Base-by-base conservation (phyloP, 1,284 basidiomycete species). In the Erythrobasidium hasegawianum region DNA sequence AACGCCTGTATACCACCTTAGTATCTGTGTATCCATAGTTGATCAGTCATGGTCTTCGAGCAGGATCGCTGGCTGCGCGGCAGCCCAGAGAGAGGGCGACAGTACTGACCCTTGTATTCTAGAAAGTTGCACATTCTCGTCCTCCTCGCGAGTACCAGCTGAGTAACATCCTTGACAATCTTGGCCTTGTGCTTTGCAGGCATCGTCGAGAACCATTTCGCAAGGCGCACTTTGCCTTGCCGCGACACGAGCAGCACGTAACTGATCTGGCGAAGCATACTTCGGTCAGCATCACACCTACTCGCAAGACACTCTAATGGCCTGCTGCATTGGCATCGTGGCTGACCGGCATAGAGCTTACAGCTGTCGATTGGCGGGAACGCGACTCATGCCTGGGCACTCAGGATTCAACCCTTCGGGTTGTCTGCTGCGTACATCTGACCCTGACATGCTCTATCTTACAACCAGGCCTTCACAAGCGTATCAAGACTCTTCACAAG, bases 61-160 rank as follows among this genome's bases (percentile, higher is more conserved):
- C n/a, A n/a, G n/a, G n/a, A n/a, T n/a, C n/a, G n/a, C n/a, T n/a
- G n/a, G n/a, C n/a, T n/a, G n/a, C n/a, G n/a, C n/a, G n/a, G n/a
- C n/a, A n/a, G n/a, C n/a, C n/a, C n/a, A n/a, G n/a, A n/a, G n/a
- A n/a, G n/a, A 49, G 26, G 3, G 18, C 11, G 20, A 13, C 47
- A 11, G 20, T 22, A 39, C 82, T 64, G 71, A 91, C 94, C 94
- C 81, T 98, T 98, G 83, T 98, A 98, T 78, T 99, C 96, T 57
- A 99, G 80, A 76, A 99, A 93, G 80, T 99, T 99, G 79, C 95
- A 98, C 96, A 98, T 99, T 72, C 93, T 83, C 57, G 96, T 97
- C 71, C 96, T 84, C 52, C 96, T 85, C 50, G 93, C 93, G 24
- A 99, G 84, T 16, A 99, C 96, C 53, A 98, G 85, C 80, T 99